A percentile compares a stretch with the other conserved stretches of the same genome.
phyloP scores from a whole-genome alignment of 495 filamentous ascomycete species.

The Amorphotheca resinae region DNA sequence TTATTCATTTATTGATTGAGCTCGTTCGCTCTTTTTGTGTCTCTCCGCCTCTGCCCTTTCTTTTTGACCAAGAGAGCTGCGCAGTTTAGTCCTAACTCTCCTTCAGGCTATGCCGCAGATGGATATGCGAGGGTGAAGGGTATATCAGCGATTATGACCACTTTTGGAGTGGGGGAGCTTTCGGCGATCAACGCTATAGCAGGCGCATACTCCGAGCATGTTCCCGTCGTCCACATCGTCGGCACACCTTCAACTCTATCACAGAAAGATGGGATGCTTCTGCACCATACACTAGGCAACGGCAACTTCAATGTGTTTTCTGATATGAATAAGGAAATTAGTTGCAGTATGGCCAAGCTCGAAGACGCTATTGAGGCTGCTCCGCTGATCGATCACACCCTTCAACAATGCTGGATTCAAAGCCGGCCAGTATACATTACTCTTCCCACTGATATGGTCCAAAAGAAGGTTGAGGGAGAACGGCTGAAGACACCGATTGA shows the following conservation, averaged over 20 bases:
- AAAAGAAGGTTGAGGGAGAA: constrained; percentile 64
- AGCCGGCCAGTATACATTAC: constrained; percentile 74
- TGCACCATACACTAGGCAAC: constrained; percentile 91
- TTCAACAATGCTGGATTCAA: constrained; percentile 65
- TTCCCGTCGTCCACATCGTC: constrained; percentile 74
- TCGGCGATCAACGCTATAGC: constrained; percentile 63
- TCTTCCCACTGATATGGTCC: constrained; percentile 75
- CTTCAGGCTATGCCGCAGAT: constrained; percentile 62
- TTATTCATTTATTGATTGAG: too few relatives aligned
- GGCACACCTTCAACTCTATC: constrained; percentile 51
- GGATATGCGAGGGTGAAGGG: constrained; percentile 68
- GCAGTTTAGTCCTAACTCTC: too few relatives aligned
- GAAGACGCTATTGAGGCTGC: constrained; percentile 57
- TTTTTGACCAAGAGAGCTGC: too few relatives aligned
- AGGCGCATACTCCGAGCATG: constrained; percentile 60
- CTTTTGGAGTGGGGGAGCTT: constrained; percentile 71
- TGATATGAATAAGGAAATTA: constrained; percentile 62
- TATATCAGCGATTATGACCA: constrained; percentile 60
- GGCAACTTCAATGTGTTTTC: constrained; percentile 80
- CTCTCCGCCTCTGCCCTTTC: too few relatives aligned
- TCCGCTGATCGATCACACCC: constrained; percentile 63
- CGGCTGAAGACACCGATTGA: constrained; percentile 59
- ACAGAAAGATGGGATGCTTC: constrained; percentile 50
- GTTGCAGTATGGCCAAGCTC: constrained; percentile 56
- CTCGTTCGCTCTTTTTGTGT: too few relatives aligned